Conservation (phyloP, 164 flowering plant species). For the Vitis rupestris region DNA sequence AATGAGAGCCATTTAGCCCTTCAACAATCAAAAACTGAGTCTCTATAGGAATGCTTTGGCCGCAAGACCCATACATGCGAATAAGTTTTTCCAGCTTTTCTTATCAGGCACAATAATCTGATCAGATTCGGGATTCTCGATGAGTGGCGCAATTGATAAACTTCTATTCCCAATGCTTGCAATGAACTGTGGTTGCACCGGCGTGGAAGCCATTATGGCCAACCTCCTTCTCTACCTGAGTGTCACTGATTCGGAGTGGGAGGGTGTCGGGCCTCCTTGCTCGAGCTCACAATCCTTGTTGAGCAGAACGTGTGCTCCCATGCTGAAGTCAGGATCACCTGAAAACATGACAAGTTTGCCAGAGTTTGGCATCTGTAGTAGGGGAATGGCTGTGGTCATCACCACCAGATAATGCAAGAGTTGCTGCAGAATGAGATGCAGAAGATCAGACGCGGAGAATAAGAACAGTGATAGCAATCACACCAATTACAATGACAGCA, state of each 20-base stretch:
- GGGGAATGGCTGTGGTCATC: slow-evolving; percentile 74
- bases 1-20: too few relatives aligned
- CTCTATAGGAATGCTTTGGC: too few relatives aligned
- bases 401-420: slow-evolving; percentile 55
- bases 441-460: slow-evolving; percentile 71
- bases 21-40: too few relatives aligned
- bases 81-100: too few relatives aligned
- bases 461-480: slow-evolving; percentile 74
- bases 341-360: slow-evolving; percentile 96
- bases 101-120: slow-evolving; percentile 69
- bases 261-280: slow-evolving; percentile 53
- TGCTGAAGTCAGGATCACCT: slow-evolving; percentile 75
- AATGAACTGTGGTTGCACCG: slow-evolving; percentile 63
- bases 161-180: slow-evolving; percentile 42
- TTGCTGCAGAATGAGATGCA: slow-evolving; percentile 58
- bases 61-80: too few relatives aligned
- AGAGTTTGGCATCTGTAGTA: slow-evolving; percentile 68
- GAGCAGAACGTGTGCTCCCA: slow-evolving; percentile 79
- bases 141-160: slow-evolving; percentile 46
- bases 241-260: too few relatives aligned
- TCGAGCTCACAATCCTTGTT: slow-evolving; percentile 93
- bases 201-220: slow-evolving; percentile 11
- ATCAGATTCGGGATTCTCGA: slow-evolving; percentile 42
- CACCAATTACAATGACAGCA: slow-evolving; percentile 79
- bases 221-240: neutral